A percentile compares a stretch with the other conserved stretches of the same genome.
These are phyloP conservation scores for Diplodia seriata DNA, from an alignment of 2,329 filamentous ascomycete species.

Conservation along the genomic window DNA sequence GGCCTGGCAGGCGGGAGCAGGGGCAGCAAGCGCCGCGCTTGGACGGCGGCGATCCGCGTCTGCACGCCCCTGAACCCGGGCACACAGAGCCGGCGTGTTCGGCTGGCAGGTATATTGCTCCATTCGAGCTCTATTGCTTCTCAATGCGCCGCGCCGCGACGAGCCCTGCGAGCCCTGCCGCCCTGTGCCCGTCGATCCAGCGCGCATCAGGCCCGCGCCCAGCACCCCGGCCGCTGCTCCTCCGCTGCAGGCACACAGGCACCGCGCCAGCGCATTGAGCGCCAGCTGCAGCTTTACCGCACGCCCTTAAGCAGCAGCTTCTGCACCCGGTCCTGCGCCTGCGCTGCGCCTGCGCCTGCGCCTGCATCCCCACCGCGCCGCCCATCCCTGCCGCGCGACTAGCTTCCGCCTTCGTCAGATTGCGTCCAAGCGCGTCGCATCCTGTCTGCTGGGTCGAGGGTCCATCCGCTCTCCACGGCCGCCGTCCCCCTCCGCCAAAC, in stretches of 20 bases:
- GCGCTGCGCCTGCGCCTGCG: too few relatives aligned
- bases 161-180: not conserved
- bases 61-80: slow-evolving; percentile 8
- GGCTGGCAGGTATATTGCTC: not conserved
- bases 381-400: not conserved
- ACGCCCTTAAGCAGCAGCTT: slow-evolving; percentile 24
- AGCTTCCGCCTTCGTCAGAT: slow-evolving; percentile 19
- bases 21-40: not conserved
- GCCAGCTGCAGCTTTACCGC: not conserved
- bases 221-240: not conserved
- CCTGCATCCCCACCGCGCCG: too few relatives aligned
- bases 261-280: not conserved
- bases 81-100: not conserved
- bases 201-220: not conserved
- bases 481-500: not conserved
- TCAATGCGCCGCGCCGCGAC: not conserved
- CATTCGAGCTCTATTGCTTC: slow-evolving; percentile 7
- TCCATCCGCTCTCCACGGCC: not conserved
- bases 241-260: not conserved
- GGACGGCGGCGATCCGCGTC: not conserved
- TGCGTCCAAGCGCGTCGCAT: slow-evolving; percentile 30
- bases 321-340: slow-evolving; percentile 21
- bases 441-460: slow-evolving; percentile 21
- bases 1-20: too few relatives aligned
- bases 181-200: slow-evolving; percentile 21